Evolutionary conservation across 2,329 filamentous ascomycete species (phyloP).

Genomic region (Stachybotrys chartarum): DNA sequence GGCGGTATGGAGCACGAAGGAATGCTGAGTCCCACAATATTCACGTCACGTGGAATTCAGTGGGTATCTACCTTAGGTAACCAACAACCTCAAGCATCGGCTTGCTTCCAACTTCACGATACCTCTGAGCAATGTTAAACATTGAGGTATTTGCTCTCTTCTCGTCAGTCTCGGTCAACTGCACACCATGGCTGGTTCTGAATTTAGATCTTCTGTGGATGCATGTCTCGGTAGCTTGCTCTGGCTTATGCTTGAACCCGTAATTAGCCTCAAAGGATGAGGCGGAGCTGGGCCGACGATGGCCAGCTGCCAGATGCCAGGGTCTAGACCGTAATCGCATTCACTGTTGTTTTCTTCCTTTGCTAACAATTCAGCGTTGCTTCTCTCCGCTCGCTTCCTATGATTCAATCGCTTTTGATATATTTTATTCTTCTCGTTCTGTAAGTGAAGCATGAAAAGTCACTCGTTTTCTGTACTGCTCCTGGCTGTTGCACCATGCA

Average conservation of each 20-base stretch:
- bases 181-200: not conserved
- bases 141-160: not conserved
- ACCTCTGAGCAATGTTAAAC: not conserved
- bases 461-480: constrained; percentile 4
- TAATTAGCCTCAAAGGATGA: not conserved
- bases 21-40: too few species aligned
- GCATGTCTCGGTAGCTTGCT: not conserved
- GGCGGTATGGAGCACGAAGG: not conserved
- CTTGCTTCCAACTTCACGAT: not conserved
- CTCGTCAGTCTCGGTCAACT: not conserved
- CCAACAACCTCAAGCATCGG: not conserved
- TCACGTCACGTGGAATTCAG: too few species aligned
- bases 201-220: not conserved
- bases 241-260: not conserved
- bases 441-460: not conserved
- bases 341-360: not conserved
- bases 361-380: not conserved
- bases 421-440: too few species aligned
- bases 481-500: not conserved
- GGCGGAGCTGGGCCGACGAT: not conserved
- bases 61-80: too few species aligned
- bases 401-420: too few species aligned
- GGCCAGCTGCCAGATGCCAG: not conserved
- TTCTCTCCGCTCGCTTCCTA: not conserved
- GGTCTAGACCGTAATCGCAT: not conserved